Conservation (phyloP, 306 rosid genomes). For the Arachis hypogaea region DNA sequence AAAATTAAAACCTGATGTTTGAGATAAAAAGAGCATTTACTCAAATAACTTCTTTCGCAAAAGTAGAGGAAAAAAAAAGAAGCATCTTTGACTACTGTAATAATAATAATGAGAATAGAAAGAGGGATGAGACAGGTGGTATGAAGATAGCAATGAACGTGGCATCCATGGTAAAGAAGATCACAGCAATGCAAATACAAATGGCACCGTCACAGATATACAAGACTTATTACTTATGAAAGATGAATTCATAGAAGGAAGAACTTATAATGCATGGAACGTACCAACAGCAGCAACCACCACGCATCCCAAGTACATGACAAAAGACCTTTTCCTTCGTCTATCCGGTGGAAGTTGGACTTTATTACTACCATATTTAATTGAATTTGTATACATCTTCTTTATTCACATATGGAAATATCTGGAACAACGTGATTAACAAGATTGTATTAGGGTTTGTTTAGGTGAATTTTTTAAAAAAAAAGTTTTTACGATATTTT, state of each 20-base stretch:
- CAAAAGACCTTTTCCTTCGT: neutral
- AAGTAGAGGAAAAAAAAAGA: neutral
- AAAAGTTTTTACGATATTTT: no score
- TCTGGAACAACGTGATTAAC: no score
- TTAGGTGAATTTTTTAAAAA: no score
- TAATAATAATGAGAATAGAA: conserved; percentile 16
- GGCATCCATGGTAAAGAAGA: conserved; percentile 47
- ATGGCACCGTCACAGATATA: conserved; percentile 34
- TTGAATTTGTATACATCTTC: no score
- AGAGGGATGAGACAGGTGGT: conserved; percentile 35
- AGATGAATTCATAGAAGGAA: neutral
- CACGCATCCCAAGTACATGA: neutral
- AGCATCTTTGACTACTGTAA: conserved; percentile 52
- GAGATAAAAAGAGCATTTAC: no score
- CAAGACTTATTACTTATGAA: neutral
- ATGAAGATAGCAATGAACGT: conserved; percentile 42
- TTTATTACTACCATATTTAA: neutral
- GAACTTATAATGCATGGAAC: neutral
- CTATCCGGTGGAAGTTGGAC: neutral
- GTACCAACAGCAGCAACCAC: neutral
- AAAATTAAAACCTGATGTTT: no score
- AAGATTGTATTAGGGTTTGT: no score
- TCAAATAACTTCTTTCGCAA: no score
- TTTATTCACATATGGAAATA: no score
- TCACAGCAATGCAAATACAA: conserved; percentile 41